Conservation (phyloP, 1,284 basidiomycete genomes). For the Farysia itapuensis region DNA sequence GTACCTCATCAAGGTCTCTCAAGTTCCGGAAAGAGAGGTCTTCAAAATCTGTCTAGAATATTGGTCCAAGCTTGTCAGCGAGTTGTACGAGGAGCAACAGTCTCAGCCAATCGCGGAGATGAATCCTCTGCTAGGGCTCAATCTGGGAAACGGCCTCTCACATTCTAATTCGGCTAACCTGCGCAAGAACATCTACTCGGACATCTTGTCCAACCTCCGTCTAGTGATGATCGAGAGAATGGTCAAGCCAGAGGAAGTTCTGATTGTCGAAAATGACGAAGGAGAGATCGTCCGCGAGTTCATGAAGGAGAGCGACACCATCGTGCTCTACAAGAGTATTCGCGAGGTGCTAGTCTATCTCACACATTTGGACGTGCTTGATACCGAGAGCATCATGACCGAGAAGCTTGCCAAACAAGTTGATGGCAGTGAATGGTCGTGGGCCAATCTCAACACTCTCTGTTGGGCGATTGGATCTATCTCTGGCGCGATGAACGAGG, state of each 20-base stretch:
- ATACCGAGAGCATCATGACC: slow-evolving; percentile 84
- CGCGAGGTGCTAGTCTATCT: slow-evolving; percentile 89
- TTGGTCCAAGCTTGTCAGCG: slow-evolving; percentile 92
- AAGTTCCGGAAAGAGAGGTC: slow-evolving; percentile 96
- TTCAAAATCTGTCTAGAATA: slow-evolving; percentile 99
- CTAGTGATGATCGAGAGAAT: slow-evolving; percentile 98
- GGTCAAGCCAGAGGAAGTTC: slow-evolving; percentile 95
- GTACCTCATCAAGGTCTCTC: slow-evolving; percentile 97
- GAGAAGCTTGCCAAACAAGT: slow-evolving; percentile 97
- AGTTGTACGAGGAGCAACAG: slow-evolving; percentile 98
- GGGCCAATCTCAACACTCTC: slow-evolving; percentile 98
- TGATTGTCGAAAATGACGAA: slow-evolving; percentile 99
- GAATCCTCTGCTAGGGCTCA: slow-evolving; percentile 88
- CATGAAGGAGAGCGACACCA: slow-evolving; percentile 98
- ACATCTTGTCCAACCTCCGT: slow-evolving; percentile 86
- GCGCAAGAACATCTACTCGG: slow-evolving; percentile 87
- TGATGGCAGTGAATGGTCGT: slow-evolving; percentile 97
- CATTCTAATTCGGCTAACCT: slow-evolving; percentile 62
- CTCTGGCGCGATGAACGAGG: slow-evolving; percentile 97
- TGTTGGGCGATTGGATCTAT: slow-evolving; percentile 99
- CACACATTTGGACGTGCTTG: slow-evolving; percentile 92
- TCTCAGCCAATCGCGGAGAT: slow-evolving; percentile 88
- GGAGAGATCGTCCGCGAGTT: slow-evolving; percentile 99
- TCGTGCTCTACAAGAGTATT: slow-evolving; percentile 99
- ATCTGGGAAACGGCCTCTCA: slow-evolving; percentile 59